A percentile compares a stretch with the other conserved stretches of the same genome.
Evolutionary conservation across 73 alveolate genomes (phyloP).

Genomic region (Tetrahymena elliotti): DNA sequence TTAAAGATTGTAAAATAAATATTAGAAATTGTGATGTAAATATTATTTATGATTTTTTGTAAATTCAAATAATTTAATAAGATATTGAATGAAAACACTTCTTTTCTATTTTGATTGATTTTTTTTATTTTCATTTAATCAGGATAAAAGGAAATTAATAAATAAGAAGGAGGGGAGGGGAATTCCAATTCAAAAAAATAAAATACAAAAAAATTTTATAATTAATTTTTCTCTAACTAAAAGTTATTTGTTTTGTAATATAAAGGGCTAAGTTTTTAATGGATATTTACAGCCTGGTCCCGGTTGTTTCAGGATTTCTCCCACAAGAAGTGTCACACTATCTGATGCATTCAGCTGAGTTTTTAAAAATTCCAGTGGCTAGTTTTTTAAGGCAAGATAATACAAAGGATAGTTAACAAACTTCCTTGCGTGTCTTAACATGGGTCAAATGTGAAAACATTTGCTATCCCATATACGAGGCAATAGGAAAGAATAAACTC

Average conservation of each 20-base stretch:
- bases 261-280: not conserved
- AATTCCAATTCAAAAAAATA: not conserved
- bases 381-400: not conserved
- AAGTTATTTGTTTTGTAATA: not conserved
- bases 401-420: not conserved
- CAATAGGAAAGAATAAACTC: not conserved
- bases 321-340: not conserved
- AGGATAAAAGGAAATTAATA: not conserved
- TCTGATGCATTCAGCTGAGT: constrained; percentile 1
- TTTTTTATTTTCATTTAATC: not conserved
- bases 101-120: not conserved
- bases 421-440: not conserved
- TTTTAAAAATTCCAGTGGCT: not conserved
- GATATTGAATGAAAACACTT: no score
- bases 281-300: not conserved
- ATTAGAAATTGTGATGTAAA: no score
- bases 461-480: not conserved
- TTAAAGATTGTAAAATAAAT: no score
- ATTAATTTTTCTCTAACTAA: not conserved
- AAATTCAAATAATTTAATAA: no score
- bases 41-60: no score
- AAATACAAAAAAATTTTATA: not conserved
- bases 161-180: not conserved
- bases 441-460: not conserved
- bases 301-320: not conserved